Percentiles rank a stretch among this genome's conserved stretches.
These are phyloP conservation scores for Rhytidiadelphus loreus DNA, from an alignment of 225 moss, liverwort and hornwort genomes.

Conservation along the genomic window DNA sequence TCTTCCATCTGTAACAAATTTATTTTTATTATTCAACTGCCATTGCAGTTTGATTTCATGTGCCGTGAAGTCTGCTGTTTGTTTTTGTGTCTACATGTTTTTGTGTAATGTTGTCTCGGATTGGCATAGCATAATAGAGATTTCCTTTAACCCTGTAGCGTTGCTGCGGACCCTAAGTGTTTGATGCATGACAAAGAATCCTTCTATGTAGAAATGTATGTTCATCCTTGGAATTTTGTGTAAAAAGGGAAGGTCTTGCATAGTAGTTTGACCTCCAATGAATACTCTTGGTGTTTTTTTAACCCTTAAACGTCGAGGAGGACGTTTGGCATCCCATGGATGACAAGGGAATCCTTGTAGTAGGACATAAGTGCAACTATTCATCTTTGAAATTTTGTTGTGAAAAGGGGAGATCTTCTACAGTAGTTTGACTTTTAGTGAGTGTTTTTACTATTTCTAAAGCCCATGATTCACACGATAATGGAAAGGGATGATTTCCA, in stretches of 20 bases:
- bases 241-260: neutral
- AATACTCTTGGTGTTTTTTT: neutral
- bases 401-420: too few relatives aligned
- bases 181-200: neutral
- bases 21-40: constrained; percentile 12
- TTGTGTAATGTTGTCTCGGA: neutral
- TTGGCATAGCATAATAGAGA: neutral
- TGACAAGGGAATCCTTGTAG: too few relatives aligned
- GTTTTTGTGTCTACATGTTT: neutral
- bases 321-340: too few relatives aligned
- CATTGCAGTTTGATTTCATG: constrained; percentile 20
- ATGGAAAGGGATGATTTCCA: too few relatives aligned
- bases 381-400: too few relatives aligned
- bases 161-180: neutral
- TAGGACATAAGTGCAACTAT: too few relatives aligned
- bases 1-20: neutral
- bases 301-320: too few relatives aligned
- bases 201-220: neutral
- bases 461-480: too few relatives aligned
- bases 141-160: neutral
- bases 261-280: neutral
- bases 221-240: neutral
- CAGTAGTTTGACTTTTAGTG: too few relatives aligned
- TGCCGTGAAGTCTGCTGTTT: neutral
- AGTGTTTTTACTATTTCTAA: too few relatives aligned